These are phyloP conservation scores for Populus davidiana DNA, from an alignment of 345 rosid genomes.

Conservation along the genomic window DNA sequence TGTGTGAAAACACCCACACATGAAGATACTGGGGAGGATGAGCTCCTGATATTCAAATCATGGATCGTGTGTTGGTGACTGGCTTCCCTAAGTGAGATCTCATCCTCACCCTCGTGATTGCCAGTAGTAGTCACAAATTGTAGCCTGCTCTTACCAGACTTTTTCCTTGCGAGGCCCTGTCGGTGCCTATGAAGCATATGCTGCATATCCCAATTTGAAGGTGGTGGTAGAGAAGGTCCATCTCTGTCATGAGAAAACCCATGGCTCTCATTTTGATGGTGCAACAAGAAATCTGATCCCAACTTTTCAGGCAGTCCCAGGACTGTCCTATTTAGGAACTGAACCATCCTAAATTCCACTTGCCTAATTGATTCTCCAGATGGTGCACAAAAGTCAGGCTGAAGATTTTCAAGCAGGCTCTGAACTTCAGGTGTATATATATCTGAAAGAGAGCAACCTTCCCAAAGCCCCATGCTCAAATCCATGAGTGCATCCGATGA, in stretches of 20 bases:
- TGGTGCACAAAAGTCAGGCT: conserved; percentile 89
- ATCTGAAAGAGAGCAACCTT: conserved; percentile 64
- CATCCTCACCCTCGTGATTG: conserved; percentile 67
- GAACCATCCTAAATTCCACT: conserved; percentile 85
- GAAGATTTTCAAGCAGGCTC: conserved; percentile 60
- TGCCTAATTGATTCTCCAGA: conserved; percentile 92
- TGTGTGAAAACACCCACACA: conserved; percentile 80
- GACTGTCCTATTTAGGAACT: conserved; percentile 66
- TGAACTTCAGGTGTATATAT: conserved; percentile 58
- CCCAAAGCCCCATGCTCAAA: conserved; percentile 86
- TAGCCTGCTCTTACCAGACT: conserved; percentile 89
- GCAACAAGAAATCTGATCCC: conserved; percentile 51
- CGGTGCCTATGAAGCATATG: conserved; percentile 67
- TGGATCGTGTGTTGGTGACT: conserved; percentile 42
- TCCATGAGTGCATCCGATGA: conserved; percentile 65
- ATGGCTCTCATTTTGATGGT: conserved; percentile 42
- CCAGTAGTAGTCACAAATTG: conserved; percentile 65
- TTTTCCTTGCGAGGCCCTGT: conserved; percentile 59
- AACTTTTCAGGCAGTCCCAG: conserved; percentile 62
- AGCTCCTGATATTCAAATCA: conserved; percentile 44
- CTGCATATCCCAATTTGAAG: conserved; percentile 51
- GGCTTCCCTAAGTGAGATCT: conserved; percentile 54
- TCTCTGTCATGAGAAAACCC: conserved; percentile 58
- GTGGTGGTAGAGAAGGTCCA: conserved; percentile 42
- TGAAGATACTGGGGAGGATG: conserved; percentile 41